Base-by-base conservation (phyloP, 192 early-diverging fungal species). In the Physocladia obscura region DNA sequence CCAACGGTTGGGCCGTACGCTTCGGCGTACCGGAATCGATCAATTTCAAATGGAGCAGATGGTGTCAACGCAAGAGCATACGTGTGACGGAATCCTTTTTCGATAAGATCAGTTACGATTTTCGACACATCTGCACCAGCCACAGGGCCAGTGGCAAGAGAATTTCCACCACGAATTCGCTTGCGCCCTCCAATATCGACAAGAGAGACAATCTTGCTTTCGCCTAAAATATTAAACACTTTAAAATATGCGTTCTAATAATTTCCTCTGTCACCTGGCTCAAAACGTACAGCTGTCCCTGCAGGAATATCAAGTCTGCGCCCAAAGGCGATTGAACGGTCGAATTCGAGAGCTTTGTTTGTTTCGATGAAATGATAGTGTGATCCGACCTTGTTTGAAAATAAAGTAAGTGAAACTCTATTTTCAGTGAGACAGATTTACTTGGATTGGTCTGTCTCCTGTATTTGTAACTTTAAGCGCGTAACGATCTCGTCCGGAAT, bases 361-460 rank as follows among this genome's bases (percentile, higher is more conserved):
- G 90, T 83, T 77, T 98, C 96, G 58, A 96, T 93, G 71, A 98
- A 93, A 70, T 98, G 96, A 76, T 90, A 98, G 80, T 98, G 96
- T 4, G 92, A 94, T 13, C 96, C 96, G 40, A 98, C 88, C 89
- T 91, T 58, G 3, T 17, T 31, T 11, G 4, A 51, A 13, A 17
- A 36, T 36, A 32, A 21, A 49, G 40, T 32, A 37, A 24, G 5
- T 11, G 21, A 21, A 27, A 36, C 1, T 36, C 64, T 44, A 8
- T 2, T 27, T 30, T 0, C 35, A 24, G 2, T 27, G 38, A 62
- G 4, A 27, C 69, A 67, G 71, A 89, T n/a, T n/a, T n/a, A n/a
- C 90, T 80, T 97, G 91, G 61, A 98, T 88, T 3, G 96, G 93
- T 29, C 96, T 84, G 75, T 98, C 96, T 1, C 96, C 96, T 56